Conservation (phyloP, 1,284 basidiomycete genomes). For the Pseudozyma hubeiensis region DNA sequence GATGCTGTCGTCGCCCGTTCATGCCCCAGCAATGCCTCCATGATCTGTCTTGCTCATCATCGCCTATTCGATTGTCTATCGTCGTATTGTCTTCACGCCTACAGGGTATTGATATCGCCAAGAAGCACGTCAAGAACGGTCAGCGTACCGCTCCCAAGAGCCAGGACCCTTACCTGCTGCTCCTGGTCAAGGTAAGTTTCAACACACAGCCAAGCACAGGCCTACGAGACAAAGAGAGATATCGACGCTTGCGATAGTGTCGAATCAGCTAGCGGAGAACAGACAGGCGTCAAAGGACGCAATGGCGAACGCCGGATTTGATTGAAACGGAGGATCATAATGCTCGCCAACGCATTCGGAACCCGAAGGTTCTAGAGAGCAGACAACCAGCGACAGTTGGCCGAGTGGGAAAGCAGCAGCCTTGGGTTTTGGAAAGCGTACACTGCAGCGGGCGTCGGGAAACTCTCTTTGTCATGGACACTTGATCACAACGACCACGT, state of each 20-base stretch:
- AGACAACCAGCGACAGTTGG: too few relatives aligned
- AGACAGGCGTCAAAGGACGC: neutral
- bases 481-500: too few relatives aligned
- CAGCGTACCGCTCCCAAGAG: conserved; percentile 93
- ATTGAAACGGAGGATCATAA: too few relatives aligned
- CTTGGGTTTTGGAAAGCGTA: neutral
- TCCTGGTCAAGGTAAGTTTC: conserved; percentile 89
- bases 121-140: conserved; percentile 99
- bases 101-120: conserved; percentile 96
- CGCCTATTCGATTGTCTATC: conserved; percentile 4
- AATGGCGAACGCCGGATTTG: neutral
- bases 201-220: neutral
- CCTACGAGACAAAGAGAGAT: neutral
- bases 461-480: neutral
- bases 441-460: too few relatives aligned
- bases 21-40: neutral
- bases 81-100: conserved; percentile 74
- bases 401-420: too few relatives aligned
- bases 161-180: conserved; percentile 98
- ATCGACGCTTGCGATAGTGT: neutral
- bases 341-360: too few relatives aligned
- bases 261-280: neutral
- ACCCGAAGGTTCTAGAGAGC: too few relatives aligned
- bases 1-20: conserved; percentile 7
- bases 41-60: conserved; percentile 24